These are phyloP conservation scores for Coleophoma crateriformis DNA, from an alignment of 2,329 filamentous ascomycete species.

Conservation along the genomic window DNA sequence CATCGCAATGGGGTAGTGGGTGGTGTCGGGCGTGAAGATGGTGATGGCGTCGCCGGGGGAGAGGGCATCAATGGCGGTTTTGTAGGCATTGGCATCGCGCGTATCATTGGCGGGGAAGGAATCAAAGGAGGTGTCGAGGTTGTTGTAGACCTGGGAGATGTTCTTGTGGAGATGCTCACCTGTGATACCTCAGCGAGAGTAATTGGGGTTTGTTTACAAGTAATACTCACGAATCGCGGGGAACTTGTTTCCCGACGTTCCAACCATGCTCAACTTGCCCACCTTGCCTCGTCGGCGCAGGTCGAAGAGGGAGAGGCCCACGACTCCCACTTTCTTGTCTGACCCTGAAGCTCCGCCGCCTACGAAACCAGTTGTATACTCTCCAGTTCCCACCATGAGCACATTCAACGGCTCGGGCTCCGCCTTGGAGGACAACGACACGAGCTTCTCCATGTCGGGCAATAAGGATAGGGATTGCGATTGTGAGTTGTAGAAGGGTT, in stretches of 20 bases:
- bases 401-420: constrained; percentile 21
- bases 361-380: constrained; percentile 95
- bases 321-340: constrained; percentile 95
- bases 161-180: constrained; percentile 82
- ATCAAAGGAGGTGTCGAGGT: constrained; percentile 78
- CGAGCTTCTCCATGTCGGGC: too few species aligned
- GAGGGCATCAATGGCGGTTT: constrained; percentile 78
- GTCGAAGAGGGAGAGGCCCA: constrained; percentile 85
- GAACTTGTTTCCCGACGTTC: constrained; percentile 83
- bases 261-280: constrained; percentile 79
- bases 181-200: constrained; percentile 26
- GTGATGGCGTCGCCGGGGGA: constrained; percentile 83
- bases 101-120: constrained; percentile 73
- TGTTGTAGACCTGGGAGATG: constrained; percentile 83
- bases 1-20: constrained; percentile 85
- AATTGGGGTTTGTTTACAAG: background rate
- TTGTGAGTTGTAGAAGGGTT: too few species aligned
- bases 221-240: constrained; percentile 71
- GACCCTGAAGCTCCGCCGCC: constrained; percentile 76
- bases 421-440: background rate
- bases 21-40: constrained; percentile 92
- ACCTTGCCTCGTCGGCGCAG: constrained; percentile 85
- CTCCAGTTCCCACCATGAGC: constrained; percentile 64
- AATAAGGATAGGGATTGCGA: too few species aligned
- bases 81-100: constrained; percentile 78